phyloP scores from a whole-genome alignment of 176 grass and related monocot genomes.

The Musa itinerans region DNA sequence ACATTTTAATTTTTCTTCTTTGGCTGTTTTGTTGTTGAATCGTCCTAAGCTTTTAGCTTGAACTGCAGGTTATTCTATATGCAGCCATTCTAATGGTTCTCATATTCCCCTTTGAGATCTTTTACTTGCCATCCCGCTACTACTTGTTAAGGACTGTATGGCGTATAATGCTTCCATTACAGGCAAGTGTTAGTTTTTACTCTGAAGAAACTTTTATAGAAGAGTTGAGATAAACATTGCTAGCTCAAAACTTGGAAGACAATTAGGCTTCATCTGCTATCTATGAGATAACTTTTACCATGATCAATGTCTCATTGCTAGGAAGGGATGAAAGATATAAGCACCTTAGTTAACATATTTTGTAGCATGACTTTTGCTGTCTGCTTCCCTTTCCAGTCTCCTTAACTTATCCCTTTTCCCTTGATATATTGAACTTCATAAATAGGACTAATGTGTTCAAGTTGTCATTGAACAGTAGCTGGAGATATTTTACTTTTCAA shows the following conservation, averaged over 20 bases:
- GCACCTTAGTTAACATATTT: background rate
- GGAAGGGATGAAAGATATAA: background rate
- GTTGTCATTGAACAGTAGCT: too few relatives aligned
- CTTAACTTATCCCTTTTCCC: too few relatives aligned
- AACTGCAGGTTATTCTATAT: slow-evolving; percentile 51
- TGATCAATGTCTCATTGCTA: background rate
- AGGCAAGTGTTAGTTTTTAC: slow-evolving; percentile 28
- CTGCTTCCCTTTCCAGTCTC: background rate
- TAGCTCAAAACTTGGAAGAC: background rate
- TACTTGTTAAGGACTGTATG: slow-evolving; percentile 77
- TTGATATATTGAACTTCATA: too few relatives aligned
- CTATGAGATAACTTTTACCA: background rate
- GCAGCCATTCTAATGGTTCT: slow-evolving; percentile 58
- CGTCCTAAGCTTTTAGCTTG: background rate
- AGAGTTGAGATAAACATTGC: background rate
- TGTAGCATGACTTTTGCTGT: background rate
- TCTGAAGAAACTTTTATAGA: background rate
- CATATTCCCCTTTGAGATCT: slow-evolving; percentile 96
- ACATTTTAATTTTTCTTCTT: background rate
- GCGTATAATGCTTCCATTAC: slow-evolving; percentile 86
- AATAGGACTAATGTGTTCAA: too few relatives aligned
- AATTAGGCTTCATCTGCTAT: background rate
- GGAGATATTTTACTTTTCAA: background rate
- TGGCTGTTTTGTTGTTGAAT: background rate
- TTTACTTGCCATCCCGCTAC: slow-evolving; percentile 81